Base-by-base conservation (phyloP, 2,329 filamentous ascomycete genomes). In the Colletotrichum musae region DNA sequence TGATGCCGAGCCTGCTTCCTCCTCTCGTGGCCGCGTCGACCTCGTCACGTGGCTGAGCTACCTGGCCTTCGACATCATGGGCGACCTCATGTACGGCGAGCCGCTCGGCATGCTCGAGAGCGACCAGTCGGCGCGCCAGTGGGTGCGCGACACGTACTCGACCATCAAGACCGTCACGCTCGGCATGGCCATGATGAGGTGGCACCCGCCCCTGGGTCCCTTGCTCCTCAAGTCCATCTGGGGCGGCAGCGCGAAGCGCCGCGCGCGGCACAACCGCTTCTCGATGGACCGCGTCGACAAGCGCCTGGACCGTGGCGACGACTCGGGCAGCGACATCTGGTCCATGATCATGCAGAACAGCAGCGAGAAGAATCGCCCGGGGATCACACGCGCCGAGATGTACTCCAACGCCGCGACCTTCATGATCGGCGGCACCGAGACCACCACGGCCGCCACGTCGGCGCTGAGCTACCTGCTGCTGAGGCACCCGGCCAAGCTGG, bases 381-480 rank as follows among this genome's bases (percentile, higher is more conserved):
- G 56, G 24, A 60, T 69, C 61, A 51, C 66, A 13, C 64, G 70
- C 3, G 70, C 67, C 2, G 58, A 68, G 24, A 68, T 76, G 21
- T 58, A 64, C 6, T 63, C 62, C 53, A 76, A 71, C n/a, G 60
- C 73, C 9, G 68, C 73, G 0, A 60, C 67, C 0, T 58, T 80
- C n/a, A 74, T 80, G 50, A 43, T 78, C 15, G 84, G 80, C 1
- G 84, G 84, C 0, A 80, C 77, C 9, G 84, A 86, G 66, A 86
- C 84, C 0, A 86, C 83, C 0, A 83, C 84, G 0, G 83, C 83
- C 2, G 73, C 80, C 5, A 74, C 86, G 4, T 75, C 77, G 0
- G 84, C 83, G 3, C 74, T 77, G 0, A 82, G 80, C 0, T 86
- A 80, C 61, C 75, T 82, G 1, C 75, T 88, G 6, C 66, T 75